Evolutionary conservation across 352 stramenopile genomes (phyloP).

Genomic region (Phytophthora aleatoria): DNA sequence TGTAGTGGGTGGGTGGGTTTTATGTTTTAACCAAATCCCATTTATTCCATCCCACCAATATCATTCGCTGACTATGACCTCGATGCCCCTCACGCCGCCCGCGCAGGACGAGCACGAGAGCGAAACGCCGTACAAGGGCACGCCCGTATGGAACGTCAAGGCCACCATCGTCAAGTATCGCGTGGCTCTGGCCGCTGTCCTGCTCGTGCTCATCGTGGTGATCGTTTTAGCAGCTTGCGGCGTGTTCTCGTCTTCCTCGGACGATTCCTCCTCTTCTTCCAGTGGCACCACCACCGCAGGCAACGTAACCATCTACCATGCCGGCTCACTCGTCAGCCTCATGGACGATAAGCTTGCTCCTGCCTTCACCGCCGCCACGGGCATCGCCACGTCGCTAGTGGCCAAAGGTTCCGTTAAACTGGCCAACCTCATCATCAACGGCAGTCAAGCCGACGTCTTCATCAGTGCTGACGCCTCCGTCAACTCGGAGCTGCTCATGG

Average conservation of each 20-base stretch:
- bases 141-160: slow-evolving; percentile 37
- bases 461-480: slow-evolving; percentile 41
- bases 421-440: slow-evolving; percentile 36
- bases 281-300: slow-evolving; percentile 8
- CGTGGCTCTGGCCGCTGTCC: slow-evolving; percentile 27
- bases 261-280: slow-evolving; percentile 5
- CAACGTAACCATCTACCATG: slow-evolving; percentile 44
- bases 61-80: no score
- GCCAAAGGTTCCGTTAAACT: slow-evolving; percentile 42
- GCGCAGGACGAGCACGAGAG: slow-evolving; percentile 16
- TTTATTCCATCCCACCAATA: no score
- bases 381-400: slow-evolving; percentile 32
- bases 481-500: slow-evolving; percentile 39
- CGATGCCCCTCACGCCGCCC: slow-evolving; percentile 1
- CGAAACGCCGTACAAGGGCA: slow-evolving; percentile 38
- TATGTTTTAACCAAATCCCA: no score
- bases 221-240: slow-evolving; percentile 29
- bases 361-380: slow-evolving; percentile 36
- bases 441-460: slow-evolving; percentile 38
- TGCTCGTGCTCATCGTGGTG: slow-evolving; percentile 31
- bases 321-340: slow-evolving; percentile 34
- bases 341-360: slow-evolving; percentile 35
- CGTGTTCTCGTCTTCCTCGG: slow-evolving; percentile 33
- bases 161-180: slow-evolving; percentile 42
- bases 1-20: no score